Evolutionary conservation across 73 alveolate genomes (phyloP).

Genomic region (Tetrahymena elliotti): DNA sequence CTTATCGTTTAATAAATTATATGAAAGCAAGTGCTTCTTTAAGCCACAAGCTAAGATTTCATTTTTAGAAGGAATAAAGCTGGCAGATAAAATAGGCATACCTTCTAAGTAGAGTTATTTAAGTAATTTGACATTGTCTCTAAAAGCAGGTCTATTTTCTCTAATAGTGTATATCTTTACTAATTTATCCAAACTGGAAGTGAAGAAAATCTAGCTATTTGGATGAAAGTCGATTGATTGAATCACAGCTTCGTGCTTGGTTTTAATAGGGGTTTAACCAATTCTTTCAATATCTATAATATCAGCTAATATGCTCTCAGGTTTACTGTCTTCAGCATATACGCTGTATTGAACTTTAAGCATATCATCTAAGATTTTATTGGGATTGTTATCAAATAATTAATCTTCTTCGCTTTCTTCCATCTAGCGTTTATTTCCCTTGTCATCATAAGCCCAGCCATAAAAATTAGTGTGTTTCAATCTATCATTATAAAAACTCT

Average conservation of each 20-base stretch:
- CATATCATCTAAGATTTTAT: conserved; percentile 7
- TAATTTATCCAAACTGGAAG: background rate
- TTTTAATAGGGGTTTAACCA: background rate
- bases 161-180: background rate
- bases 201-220: background rate
- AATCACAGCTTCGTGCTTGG: background rate
- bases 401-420: background rate
- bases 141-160: background rate
- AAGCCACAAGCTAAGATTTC: background rate
- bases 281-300: conserved; percentile 24
- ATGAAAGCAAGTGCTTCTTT: background rate
- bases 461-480: background rate
- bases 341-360: background rate
- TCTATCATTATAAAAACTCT: conserved; percentile 17
- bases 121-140: background rate
- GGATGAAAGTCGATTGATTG: background rate
- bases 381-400: background rate
- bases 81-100: background rate
- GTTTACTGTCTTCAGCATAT: background rate
- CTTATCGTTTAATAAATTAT: background rate
- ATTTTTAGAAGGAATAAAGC: background rate
- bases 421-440: background rate
- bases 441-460: conserved; percentile 17
- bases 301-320: background rate
- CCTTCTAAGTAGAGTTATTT: background rate